phyloP scores from a whole-genome alignment of 352 stramenopile species.

The Sclerospora graminicola region DNA sequence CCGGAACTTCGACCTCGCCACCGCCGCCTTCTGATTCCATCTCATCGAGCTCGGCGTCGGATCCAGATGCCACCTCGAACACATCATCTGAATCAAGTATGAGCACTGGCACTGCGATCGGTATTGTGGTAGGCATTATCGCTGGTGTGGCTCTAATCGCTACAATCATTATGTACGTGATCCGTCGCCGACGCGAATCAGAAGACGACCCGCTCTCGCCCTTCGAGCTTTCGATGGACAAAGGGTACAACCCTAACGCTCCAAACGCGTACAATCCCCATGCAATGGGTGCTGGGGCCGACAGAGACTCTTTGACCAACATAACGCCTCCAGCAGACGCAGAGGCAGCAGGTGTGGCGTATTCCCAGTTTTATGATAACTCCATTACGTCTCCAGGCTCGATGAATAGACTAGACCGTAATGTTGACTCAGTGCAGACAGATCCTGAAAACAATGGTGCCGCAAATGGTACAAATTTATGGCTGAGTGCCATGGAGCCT shows the following conservation, averaged over 20 bases:
- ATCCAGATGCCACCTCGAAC: constrained; percentile 12
- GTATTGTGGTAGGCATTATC: constrained; percentile 60
- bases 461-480: constrained; percentile 52
- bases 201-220: constrained; percentile 73
- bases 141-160: constrained; percentile 45
- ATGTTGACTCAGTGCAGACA: constrained; percentile 19
- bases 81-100: constrained; percentile 30
- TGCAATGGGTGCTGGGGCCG: constrained; percentile 13
- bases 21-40: too few relatives aligned
- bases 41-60: too few relatives aligned
- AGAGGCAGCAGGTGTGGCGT: constrained; percentile 47
- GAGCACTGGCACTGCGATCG: constrained; percentile 60
- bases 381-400: constrained; percentile 42
- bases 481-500: constrained; percentile 73
- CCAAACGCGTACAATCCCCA: constrained; percentile 37
- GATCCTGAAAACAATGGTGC: constrained; percentile 5
- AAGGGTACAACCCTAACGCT: constrained; percentile 48
- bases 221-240: constrained; percentile 81
- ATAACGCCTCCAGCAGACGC: too few relatives aligned
- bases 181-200: constrained; percentile 39
- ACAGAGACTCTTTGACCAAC: constrained; percentile 16
- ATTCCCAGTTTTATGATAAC: constrained; percentile 73
- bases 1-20: too few relatives aligned
- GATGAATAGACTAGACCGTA: constrained; percentile 16
- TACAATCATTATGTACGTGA: constrained; percentile 42